Percentiles rank a stretch among this genome's conserved stretches.
Conservation (phyloP, 768 basidiomycete genomes). For the Holtermannia corniformis region DNA sequence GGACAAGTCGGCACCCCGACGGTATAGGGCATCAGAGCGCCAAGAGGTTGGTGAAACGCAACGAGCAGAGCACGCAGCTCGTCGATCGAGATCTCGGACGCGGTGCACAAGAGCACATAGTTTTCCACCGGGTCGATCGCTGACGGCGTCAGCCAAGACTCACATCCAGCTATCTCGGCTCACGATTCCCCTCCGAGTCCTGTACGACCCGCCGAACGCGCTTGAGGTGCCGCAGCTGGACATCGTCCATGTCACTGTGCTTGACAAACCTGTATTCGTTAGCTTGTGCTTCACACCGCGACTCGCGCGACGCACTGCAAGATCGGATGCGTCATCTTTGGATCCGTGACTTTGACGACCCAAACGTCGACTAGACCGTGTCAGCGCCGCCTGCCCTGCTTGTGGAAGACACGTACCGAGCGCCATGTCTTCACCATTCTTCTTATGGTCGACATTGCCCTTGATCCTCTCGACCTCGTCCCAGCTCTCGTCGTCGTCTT, state of each 20-base stretch:
- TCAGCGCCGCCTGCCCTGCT: no score
- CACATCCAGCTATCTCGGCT: no score
- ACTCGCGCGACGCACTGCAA: constrained; percentile 19
- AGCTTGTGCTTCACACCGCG: not conserved
- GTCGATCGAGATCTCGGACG: not conserved
- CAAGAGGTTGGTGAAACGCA: constrained; percentile 10
- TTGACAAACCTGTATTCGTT: constrained; percentile 15
- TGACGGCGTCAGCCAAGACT: not conserved
- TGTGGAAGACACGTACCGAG: constrained; percentile 3
- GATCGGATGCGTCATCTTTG: constrained; percentile 19
- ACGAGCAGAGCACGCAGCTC: constrained; percentile 12
- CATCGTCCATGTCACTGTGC: constrained; percentile 14
- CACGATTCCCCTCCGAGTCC: not conserved
- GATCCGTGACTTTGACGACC: constrained; percentile 24
- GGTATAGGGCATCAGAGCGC: constrained; percentile 8
- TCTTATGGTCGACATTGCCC: constrained; percentile 26
- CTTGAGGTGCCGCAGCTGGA: constrained; percentile 26
- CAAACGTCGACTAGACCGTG: constrained; percentile 39
- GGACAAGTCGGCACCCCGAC: constrained; percentile 53
- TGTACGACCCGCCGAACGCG: constrained; percentile 10
- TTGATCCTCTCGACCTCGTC: constrained; percentile 20
- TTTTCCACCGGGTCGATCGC: not conserved
- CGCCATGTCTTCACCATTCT: constrained; percentile 17
- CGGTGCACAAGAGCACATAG: not conserved
- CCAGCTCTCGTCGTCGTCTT: constrained; percentile 2